phyloP scores from a whole-genome alignment of 148 eudicot genomes.

The Spergularia bocconei region DNA sequence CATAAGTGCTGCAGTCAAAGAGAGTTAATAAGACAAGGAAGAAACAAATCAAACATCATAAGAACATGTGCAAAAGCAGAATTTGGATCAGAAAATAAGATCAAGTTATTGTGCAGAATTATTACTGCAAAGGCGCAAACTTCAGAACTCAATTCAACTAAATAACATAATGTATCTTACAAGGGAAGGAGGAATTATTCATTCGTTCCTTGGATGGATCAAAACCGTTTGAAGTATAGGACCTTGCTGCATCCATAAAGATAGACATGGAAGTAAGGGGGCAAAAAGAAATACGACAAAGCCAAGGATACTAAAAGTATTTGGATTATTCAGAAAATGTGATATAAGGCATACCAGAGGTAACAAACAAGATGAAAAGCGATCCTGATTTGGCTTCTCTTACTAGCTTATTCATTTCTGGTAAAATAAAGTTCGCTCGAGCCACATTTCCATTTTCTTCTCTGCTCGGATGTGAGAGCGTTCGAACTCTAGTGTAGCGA shows the following conservation, averaged over 20 bases:
- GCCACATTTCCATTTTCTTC: conserved; percentile 42
- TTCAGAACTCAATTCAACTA: background rate
- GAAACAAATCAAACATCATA: background rate
- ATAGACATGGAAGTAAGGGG: background rate
- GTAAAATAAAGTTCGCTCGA: conserved; percentile 64
- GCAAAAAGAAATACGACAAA: background rate
- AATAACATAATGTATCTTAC: conserved; percentile 38
- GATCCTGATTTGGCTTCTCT: conserved; percentile 67
- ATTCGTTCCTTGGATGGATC: conserved; percentile 40
- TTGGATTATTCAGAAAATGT: conserved; percentile 12
- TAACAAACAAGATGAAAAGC: conserved; percentile 63
- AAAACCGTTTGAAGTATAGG: conserved; percentile 33
- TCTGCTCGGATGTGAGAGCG: conserved; percentile 43
- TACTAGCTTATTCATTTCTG: conserved; percentile 78
- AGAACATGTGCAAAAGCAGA: background rate
- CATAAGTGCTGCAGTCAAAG: conserved; percentile 45
- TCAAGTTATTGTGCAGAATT: background rate
- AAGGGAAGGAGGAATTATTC: conserved; percentile 44
- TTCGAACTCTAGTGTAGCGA: conserved; percentile 57
- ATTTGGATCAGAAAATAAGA: background rate
- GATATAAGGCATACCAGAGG: conserved; percentile 58
- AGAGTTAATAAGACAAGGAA: background rate
- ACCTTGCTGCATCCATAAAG: conserved; percentile 41
- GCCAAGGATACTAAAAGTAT: conserved; percentile 11
- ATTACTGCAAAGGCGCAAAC: background rate